Base-by-base conservation (phyloP, 1,284 basidiomycete species). In the Leccinum brunneo-olivaceum region DNA sequence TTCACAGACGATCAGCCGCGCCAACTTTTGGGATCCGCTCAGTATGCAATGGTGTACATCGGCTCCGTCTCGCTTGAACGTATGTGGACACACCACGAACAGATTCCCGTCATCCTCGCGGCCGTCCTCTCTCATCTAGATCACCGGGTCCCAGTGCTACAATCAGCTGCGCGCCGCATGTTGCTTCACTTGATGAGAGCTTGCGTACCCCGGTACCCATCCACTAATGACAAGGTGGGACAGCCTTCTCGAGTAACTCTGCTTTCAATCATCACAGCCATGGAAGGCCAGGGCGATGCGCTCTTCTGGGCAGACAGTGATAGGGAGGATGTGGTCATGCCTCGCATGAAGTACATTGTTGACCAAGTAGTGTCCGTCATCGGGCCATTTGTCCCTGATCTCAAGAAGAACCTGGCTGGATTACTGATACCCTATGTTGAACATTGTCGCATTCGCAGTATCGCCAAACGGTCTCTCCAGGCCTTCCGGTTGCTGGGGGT, bases 401-500 rank as follows among this genome's bases (percentile, higher is more conserved):
- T 95, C 29, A 71, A 79, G 21, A 79, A 87, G 50, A 72, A 79
- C 39, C 93, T 94, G 84, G 90, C 90, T 6, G 79, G 81, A 5
- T 58, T 90, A 23, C 88, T 90, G 3, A 68, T 96, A 47, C 67
- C 73, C 25, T 96, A 94, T 86, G 88, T 90, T 2, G 91, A 90
- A 3, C 76, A 84, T 1, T 93, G 90, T 54, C 86, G 90, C 4
- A 89, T 93, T 48, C 79, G 90, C 30, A 82, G 84, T 39, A 81
- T 86, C 23, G 92, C 94, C 0, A 91, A 89, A 65, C 79, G 91
- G 24, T 95, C 93, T 2, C 73, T 97, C 51, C 91, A 96, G 61
- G 73, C 91, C n/a, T 92, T 92, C 65, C 81, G 91, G 29, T 80
- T 87, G 1, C 68, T 97, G n/a, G 77, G 80, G 51, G 86, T 90